Evolutionary conservation across 2,329 filamentous ascomycete genomes (phyloP), one percentile per base, ranked within the genome.

Genomic region (Aureobasidium lini): DNA sequence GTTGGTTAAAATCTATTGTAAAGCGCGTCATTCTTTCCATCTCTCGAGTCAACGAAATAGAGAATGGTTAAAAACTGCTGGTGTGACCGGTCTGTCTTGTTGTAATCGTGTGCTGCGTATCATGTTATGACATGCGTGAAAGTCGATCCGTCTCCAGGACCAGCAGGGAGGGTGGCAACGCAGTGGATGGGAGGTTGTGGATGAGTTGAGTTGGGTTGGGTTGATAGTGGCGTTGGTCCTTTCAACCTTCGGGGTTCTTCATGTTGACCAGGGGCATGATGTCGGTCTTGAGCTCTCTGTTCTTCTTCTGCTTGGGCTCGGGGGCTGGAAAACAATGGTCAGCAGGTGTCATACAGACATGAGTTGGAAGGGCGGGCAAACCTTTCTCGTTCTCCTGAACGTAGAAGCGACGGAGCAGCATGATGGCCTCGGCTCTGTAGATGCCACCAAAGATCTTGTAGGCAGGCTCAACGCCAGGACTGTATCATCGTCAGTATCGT

Each of bases 371-470:
- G 4, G 16, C 15, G 1, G 13, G 23, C 36, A 10, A 44, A 89
- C 89, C 90, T 79, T 94, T 89, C 64, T 89, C 90, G 73, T 99
- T 99, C 74, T 99, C 92, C 74, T 99, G 94, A 34, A 99, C 89
- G 72, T 99, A 99, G 74, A 99, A 99, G 61, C 93, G 86, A 64
- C 95, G 83, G 65, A 99, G 79, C 65, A 99, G 75, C 73, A 93
- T 92, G 62, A 99, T 95, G 4, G 94, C 93, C 70, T 97, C 93
- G 68, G 96, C 89, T 48, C 90, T 84, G 67, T 90, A 90, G 78
- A 95, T 87, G 1, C 92, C 93, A 40, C 92, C 90, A 70, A 91
- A 87, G 60, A 90, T 90, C 47, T 88, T 85, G 71, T 89, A 96
- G 5, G 89, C 85, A 9, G 78, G 79, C 71, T 96, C 91, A 47